phyloP scores from a whole-genome alignment of 768 basidiomycete species.

The Obba rivulosa region DNA sequence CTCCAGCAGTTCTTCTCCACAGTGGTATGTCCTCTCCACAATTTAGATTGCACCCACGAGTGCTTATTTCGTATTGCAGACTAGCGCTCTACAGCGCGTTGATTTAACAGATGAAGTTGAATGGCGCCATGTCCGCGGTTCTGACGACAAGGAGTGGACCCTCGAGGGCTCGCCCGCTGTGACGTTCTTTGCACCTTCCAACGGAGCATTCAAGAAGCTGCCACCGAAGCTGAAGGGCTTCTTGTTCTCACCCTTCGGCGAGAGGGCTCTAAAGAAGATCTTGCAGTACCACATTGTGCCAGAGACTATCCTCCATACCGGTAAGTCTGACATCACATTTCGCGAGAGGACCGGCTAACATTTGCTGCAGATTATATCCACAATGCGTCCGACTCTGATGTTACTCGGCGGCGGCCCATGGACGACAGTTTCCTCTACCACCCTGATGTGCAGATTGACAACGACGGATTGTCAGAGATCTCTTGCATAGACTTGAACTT shows the following conservation, averaged over 20 bases:
- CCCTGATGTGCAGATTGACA: no score
- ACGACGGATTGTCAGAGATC: no score
- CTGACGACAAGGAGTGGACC: slow-evolving; percentile 20
- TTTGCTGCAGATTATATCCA: slow-evolving; percentile 23
- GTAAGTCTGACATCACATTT: slow-evolving; percentile 23
- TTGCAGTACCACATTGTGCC: slow-evolving; percentile 56
- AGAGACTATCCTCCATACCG: slow-evolving; percentile 41
- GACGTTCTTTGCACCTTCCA: slow-evolving; percentile 53
- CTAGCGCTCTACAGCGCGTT: slow-evolving; percentile 51
- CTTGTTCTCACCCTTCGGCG: slow-evolving; percentile 59
- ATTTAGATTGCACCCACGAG: background rate
- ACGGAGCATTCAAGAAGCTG: slow-evolving; percentile 40
- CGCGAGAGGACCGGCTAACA: background rate
- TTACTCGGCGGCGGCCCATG: background rate
- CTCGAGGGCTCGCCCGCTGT: slow-evolving; percentile 41
- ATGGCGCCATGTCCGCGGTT: slow-evolving; percentile 37
- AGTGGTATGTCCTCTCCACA: slow-evolving; percentile 29
- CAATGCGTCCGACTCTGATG: slow-evolving; percentile 22
- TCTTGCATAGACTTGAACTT: no score
- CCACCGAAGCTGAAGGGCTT: slow-evolving; percentile 47
- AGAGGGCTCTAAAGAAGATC: slow-evolving; percentile 43
- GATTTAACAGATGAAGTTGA: slow-evolving; percentile 40
- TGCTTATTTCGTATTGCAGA: no score
- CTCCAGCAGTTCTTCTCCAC: slow-evolving; percentile 40
- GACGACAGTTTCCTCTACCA: no score